Evolutionary conservation across 164 flowering plant species (phyloP), one percentile per base, ranked within the genome.

Genomic region (Vitis labrusca): DNA sequence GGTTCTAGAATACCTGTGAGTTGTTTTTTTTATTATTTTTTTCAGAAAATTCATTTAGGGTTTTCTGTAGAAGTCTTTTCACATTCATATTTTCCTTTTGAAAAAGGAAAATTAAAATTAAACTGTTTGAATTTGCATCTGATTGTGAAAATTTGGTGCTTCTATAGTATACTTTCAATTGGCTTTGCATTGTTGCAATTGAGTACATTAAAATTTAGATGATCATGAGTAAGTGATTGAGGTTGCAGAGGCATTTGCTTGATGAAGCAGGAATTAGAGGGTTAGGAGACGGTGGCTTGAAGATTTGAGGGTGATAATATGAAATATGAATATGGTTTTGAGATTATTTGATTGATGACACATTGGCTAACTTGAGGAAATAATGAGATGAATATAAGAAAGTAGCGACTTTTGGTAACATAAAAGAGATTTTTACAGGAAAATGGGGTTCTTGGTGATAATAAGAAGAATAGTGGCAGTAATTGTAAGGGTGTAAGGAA

Each of bases 401-500:
- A 9, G 17, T 10, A 48, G n/a, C 49, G 29, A 14, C 15, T 47
- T 27, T 27, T 50, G 50, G 12, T 17, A 32, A 27, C 58, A 23
- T 11, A 29, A 9, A 14, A 8, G 15, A 30, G 8, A 61, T 51
- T 12, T 37, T 37, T 29, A 5, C 61, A 62, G 64, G 72, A 48
- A 29, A 69, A 69, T 27, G 63, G 3, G 10, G 19, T 29, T 30
- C 48, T 16, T 65, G 14, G 10, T 30, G 23, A 47, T 53, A 32
- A 65, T 2, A 17, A 19, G 19, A 65, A 53, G 47, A 59, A 53
- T 32, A 65, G 13, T 27, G 50, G 59, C 8, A 19, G 44, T n/a
- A 15, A 59, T 32, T 53, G 50, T 59, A 53, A 65, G 59, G 59
- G 68, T 15, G 59, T 49, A 54, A 30, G 50, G 59, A 32, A 59